A percentile compares a stretch with the other conserved stretches of the same genome.
Evolutionary conservation across 73 alveolate species (phyloP).

Genomic region (Effrenium voratum): DNA sequence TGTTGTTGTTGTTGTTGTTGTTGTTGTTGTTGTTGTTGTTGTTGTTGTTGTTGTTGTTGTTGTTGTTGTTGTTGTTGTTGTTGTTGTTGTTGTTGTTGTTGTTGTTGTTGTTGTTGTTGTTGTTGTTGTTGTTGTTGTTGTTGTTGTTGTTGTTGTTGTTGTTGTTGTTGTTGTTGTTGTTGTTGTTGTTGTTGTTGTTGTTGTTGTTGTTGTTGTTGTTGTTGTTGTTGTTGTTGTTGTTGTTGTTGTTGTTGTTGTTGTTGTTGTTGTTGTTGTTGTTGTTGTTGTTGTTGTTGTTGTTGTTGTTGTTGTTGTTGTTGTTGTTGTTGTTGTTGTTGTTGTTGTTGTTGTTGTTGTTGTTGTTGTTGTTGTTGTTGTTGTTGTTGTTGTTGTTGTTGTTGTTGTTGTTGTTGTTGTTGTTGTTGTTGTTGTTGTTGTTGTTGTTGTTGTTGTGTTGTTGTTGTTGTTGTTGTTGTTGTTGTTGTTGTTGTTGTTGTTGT

Average conservation of each 20-base stretch:
- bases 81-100: background rate
- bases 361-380: background rate
- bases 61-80: background rate
- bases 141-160: background rate
- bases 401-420: background rate
- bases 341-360: background rate
- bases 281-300: background rate
- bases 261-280: background rate
- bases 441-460: background rate
- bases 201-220: background rate
- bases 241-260: background rate
- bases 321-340: background rate
- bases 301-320: background rate
- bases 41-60: background rate
- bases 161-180: background rate
- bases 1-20: background rate
- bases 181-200: background rate
- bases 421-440: background rate
- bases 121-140: background rate
- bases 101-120: background rate
- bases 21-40: background rate
- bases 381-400: background rate
- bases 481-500: background rate
- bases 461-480: background rate
- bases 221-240: background rate